These are phyloP conservation scores for Yamadazyma sp. DNA, from an alignment of 805 yeast species.

Conservation along the genomic window DNA sequence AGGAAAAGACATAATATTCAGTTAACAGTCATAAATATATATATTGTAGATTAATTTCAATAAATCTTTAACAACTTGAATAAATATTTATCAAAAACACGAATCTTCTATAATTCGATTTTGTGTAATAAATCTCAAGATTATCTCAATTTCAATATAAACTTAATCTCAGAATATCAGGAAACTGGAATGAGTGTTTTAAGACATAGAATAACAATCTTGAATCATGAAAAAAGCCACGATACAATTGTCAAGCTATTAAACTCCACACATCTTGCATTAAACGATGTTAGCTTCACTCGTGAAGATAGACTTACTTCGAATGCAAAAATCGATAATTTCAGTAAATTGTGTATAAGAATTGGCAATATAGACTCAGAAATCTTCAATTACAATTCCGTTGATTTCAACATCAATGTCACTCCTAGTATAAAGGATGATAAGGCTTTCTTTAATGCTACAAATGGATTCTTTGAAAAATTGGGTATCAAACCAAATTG, in stretches of 20 bases:
- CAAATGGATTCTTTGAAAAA: slow-evolving; percentile 11
- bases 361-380: slow-evolving; percentile 11
- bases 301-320: slow-evolving; percentile 19
- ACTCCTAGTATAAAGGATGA: slow-evolving; percentile 20
- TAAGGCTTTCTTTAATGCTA: slow-evolving; percentile 22
- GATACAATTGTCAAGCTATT: slow-evolving; percentile 21
- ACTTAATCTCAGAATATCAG: too few relatives aligned
- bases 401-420: slow-evolving; percentile 30
- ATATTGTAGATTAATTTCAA: too few relatives aligned
- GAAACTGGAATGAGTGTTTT: too few relatives aligned
- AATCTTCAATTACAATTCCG: slow-evolving; percentile 24
- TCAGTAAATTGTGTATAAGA: slow-evolving; percentile 6
- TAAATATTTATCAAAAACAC: too few relatives aligned
- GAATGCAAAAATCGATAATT: slow-evolving; percentile 21
- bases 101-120: too few relatives aligned
- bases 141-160: too few relatives aligned
- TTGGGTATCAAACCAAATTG: slow-evolving; percentile 23
- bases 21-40: too few relatives aligned
- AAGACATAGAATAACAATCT: slow-evolving; percentile 31
- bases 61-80: too few relatives aligned
- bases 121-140: too few relatives aligned
- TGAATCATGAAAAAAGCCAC: slow-evolving; percentile 23
- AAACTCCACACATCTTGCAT: slow-evolving; percentile 11
- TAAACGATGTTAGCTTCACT: slow-evolving; percentile 12
- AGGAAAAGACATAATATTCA: too few relatives aligned